These are phyloP conservation scores for Tolypocladium cylindrosporum DNA, from an alignment of 2,329 filamentous ascomycete genomes.

Conservation along the genomic window DNA sequence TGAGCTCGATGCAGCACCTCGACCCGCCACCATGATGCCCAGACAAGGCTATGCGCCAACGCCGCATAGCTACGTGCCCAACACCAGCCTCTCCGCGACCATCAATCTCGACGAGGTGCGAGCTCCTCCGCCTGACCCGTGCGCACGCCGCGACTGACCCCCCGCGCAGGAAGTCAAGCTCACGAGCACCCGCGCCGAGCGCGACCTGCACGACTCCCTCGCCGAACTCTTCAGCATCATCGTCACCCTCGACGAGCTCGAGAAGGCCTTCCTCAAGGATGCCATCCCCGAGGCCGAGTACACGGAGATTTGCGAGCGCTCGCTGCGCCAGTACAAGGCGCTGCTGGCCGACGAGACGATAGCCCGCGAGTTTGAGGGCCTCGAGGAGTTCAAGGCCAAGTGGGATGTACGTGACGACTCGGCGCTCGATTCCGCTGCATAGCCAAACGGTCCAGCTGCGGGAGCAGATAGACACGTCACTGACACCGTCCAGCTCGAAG, in stretches of 20 bases:
- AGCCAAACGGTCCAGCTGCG: background rate
- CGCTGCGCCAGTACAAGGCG: constrained; percentile 94
- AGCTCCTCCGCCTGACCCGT: background rate
- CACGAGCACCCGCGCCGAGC: constrained; percentile 73
- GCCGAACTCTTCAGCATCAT: constrained; percentile 98
- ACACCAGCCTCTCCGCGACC: constrained; percentile 70
- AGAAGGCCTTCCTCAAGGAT: constrained; percentile 95
- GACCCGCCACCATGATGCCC: constrained; percentile 36
- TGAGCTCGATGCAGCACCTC: constrained; percentile 17
- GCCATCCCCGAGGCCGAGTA: constrained; percentile 87
- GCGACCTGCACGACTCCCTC: constrained; percentile 89
- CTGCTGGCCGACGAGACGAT: constrained; percentile 86
- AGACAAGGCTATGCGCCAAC: constrained; percentile 76
- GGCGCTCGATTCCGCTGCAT: background rate
- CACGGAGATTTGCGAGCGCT: constrained; percentile 87
- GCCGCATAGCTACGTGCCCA: constrained; percentile 84
- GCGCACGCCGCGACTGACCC: constrained; percentile 8
- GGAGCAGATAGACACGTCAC: background rate
- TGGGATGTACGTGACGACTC: constrained; percentile 66
- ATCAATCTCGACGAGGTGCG: constrained; percentile 87
- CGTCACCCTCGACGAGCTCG: constrained; percentile 85
- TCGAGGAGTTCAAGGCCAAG: constrained; percentile 83
- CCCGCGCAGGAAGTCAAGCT: constrained; percentile 78
- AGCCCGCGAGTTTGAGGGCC: constrained; percentile 72
- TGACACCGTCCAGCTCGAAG: constrained; percentile 60